Evolutionary conservation across 768 basidiomycete genomes (phyloP).

Genomic region (Macrocybe gigantea): DNA sequence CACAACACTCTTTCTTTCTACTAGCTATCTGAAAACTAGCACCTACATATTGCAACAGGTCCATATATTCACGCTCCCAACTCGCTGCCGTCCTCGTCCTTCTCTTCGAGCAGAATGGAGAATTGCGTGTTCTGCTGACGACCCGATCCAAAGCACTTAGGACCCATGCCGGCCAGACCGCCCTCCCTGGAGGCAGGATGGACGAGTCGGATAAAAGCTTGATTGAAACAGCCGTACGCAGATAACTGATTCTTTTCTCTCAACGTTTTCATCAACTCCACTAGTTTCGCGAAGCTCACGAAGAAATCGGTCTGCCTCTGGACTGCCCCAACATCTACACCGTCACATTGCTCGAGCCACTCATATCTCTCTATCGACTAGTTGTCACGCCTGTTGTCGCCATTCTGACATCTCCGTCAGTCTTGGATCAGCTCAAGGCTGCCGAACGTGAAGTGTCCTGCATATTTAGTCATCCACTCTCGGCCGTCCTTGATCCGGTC

Average conservation of each 20-base stretch:
- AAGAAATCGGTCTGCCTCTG: constrained; percentile 74
- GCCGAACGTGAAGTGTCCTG: constrained; percentile 64
- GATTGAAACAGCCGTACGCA: constrained; percentile 69
- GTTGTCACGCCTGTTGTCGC: constrained; percentile 80
- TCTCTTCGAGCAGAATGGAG: constrained; percentile 64
- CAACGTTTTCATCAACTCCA: not conserved
- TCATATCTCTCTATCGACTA: constrained; percentile 59
- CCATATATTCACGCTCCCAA: constrained; percentile 29
- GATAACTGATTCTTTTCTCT: not conserved
- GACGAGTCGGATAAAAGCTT: constrained; percentile 62
- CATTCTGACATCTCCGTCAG: constrained; percentile 45
- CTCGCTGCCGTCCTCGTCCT: constrained; percentile 77
- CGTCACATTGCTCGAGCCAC: constrained; percentile 58
- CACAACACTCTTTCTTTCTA: too few species aligned
- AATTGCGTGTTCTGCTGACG: constrained; percentile 74
- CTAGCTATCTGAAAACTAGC: too few species aligned
- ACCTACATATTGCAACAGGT: constrained; percentile 12
- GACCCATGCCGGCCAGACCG: constrained; percentile 77
- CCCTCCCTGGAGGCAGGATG: constrained; percentile 76
- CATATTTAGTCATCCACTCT: constrained; percentile 79
- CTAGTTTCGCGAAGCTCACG: constrained; percentile 78
- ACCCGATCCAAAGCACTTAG: constrained; percentile 75
- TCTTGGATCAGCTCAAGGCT: constrained; percentile 50
- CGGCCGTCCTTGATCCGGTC: constrained; percentile 61
- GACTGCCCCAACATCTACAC: constrained; percentile 50